Evolutionary conservation across 176 grass and related monocot genomes (phyloP).

Genomic region (maize (Zea mays)): DNA sequence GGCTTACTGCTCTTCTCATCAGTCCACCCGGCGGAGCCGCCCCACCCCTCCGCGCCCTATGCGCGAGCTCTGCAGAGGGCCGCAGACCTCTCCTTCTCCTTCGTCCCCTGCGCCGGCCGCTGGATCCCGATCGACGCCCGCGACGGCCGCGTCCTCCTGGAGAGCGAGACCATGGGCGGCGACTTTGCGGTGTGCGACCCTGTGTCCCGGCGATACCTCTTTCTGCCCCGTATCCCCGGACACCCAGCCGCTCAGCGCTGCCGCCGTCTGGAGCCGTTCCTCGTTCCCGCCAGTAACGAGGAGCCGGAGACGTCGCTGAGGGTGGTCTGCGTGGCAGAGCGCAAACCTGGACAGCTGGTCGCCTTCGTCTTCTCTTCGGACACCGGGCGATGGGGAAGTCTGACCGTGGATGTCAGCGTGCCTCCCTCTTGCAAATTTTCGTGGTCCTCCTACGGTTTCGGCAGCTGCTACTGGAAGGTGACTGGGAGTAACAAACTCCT

Average conservation of each 20-base stretch:
- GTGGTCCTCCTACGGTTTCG: constrained; percentile 19
- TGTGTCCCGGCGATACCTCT: not conserved
- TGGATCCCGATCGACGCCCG: constrained; percentile 22
- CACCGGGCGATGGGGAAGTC: constrained; percentile 11
- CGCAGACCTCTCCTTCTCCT: constrained; percentile 35
- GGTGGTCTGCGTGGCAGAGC: constrained; percentile 19
- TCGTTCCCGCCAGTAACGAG: constrained; percentile 12
- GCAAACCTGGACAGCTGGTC: constrained; percentile 8
- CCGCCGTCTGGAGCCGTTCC: constrained; percentile 30
- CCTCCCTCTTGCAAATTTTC: not conserved
- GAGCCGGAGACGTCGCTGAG: constrained; percentile 11
- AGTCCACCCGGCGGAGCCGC: constrained; percentile 3
- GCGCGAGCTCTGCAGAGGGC: constrained; percentile 22
- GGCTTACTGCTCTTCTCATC: constrained; percentile 15
- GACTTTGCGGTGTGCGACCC: constrained; percentile 38
- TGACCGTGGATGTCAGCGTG: not conserved
- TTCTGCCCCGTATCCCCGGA: constrained; percentile 26
- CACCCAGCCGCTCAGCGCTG: not conserved
- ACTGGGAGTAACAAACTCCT: constrained; percentile 8
- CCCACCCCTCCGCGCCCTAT: constrained; percentile 33
- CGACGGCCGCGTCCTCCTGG: constrained; percentile 39
- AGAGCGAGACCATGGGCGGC: not conserved
- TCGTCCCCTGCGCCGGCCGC: constrained; percentile 10
- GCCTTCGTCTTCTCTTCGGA: constrained; percentile 46
- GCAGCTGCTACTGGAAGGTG: constrained; percentile 36